These are phyloP conservation scores for Penicillium argentinense DNA, from an alignment of 495 filamentous ascomycete genomes.

Conservation along the genomic window DNA sequence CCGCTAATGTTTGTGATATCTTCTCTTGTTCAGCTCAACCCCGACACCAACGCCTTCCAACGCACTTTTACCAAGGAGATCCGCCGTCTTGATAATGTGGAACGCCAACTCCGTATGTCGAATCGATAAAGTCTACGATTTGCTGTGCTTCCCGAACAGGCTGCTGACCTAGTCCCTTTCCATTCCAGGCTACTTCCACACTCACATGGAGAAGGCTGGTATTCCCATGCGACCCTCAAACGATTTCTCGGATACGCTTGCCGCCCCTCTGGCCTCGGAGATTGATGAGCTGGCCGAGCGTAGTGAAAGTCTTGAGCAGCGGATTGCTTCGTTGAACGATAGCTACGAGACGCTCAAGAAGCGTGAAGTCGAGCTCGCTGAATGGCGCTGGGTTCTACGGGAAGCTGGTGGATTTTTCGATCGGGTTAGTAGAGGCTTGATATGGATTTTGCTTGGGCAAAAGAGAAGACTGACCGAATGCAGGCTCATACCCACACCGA, in stretches of 20 bases:
- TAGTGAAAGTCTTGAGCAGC: constrained; percentile 86
- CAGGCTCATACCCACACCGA: constrained; percentile 91
- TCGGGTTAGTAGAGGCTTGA: constrained; percentile 59
- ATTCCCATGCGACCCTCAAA: constrained; percentile 82
- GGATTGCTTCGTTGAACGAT: constrained; percentile 87
- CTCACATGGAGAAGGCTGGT: constrained; percentile 88
- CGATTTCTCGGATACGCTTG: constrained; percentile 80
- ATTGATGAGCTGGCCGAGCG: constrained; percentile 94
- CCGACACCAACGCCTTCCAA: constrained; percentile 90
- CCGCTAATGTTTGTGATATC: constrained; percentile 15
- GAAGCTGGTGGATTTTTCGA: constrained; percentile 98
- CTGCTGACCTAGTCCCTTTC: constrained; percentile 7
- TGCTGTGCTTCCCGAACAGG: neutral
- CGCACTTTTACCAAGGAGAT: constrained; percentile 98
- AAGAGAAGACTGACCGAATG: constrained; percentile 16
- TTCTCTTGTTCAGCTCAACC: constrained; percentile 78
- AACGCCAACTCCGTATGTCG: constrained; percentile 86
- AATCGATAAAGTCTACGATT: neutral
- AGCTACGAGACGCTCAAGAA: constrained; percentile 98
- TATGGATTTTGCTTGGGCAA: too few species aligned
- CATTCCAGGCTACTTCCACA: constrained; percentile 74
- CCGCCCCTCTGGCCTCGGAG: constrained; percentile 84
- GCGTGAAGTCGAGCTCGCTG: constrained; percentile 91
- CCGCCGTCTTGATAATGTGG: constrained; percentile 93
- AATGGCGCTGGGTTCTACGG: constrained; percentile 95